These are phyloP conservation scores for Psidium friedrichsthalianum DNA, from an alignment of 345 rosid species.

Conservation along the genomic window DNA sequence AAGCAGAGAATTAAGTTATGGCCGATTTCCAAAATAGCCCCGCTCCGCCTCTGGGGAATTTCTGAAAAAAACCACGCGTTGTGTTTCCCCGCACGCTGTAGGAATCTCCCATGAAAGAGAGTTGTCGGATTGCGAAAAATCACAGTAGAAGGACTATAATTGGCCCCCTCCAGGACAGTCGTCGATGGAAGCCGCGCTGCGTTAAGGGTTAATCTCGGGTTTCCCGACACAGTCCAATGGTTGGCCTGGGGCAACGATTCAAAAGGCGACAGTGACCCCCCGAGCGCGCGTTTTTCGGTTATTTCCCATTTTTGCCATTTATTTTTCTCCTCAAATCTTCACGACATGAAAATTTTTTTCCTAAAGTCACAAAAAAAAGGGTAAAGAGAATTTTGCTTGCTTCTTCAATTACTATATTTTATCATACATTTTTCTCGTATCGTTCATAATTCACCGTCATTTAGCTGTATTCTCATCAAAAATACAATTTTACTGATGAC, in stretches of 20 bases:
- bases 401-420: background rate
- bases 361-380: background rate
- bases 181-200: too few relatives aligned
- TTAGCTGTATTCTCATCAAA: background rate
- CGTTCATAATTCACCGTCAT: background rate
- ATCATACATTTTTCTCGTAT: background rate
- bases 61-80: background rate
- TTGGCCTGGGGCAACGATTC: background rate
- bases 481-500: background rate
- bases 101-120: background rate
- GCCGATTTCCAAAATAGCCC: too few relatives aligned
- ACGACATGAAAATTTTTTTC: background rate
- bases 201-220: background rate
- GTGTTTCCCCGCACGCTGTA: background rate
- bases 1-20: too few relatives aligned
- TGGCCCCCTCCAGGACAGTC: background rate
- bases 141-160: background rate
- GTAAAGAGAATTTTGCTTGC: too few relatives aligned
- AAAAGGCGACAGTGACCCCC: background rate
- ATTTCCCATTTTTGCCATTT: background rate
- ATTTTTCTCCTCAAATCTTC: background rate
- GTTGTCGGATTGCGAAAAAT: background rate
- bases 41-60: background rate
- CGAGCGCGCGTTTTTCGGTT: background rate
- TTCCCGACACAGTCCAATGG: background rate